phyloP scores from a whole-genome alignment of 1,284 basidiomycete species.

The Malassezia cuniculi region DNA sequence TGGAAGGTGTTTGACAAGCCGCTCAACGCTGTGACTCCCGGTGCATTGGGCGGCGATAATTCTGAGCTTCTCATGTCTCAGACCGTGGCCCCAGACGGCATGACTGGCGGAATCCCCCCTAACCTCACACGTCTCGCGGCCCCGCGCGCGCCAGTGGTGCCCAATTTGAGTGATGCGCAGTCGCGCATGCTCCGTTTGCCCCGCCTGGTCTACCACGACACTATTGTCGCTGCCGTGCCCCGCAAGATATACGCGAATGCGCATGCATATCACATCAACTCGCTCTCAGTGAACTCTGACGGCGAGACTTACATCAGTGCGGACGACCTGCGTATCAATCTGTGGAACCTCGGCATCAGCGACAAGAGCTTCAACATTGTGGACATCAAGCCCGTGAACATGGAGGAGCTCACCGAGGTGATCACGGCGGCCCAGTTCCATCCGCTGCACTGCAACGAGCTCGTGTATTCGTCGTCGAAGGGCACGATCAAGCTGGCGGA shows the following conservation, averaged over 20 bases:
- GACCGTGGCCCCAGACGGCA: not conserved
- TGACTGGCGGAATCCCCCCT: conserved; percentile 24
- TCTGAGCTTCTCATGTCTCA: conserved; percentile 9
- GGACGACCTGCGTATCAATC: conserved; percentile 88
- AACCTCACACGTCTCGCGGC: conserved; percentile 18
- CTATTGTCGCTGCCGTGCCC: conserved; percentile 94
- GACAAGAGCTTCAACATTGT: conserved; percentile 99
- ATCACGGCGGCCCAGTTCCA: conserved; percentile 99
- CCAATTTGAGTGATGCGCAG: conserved; percentile 11
- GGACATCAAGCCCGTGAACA: conserved; percentile 98
- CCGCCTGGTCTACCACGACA: conserved; percentile 76
- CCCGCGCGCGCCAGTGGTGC: not conserved
- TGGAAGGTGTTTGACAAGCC: conserved; percentile 99
- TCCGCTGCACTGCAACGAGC: conserved; percentile 89
- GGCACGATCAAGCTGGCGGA: conserved; percentile 99
- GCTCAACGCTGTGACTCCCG: conserved; percentile 87
- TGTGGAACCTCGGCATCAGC: conserved; percentile 97
- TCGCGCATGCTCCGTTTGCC: conserved; percentile 30
- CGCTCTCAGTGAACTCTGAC: conserved; percentile 96
- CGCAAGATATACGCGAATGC: conserved; percentile 98
- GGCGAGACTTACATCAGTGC: conserved; percentile 98
- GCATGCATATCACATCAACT: conserved; percentile 99
- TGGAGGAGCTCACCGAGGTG: conserved; percentile 99
- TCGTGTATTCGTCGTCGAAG: conserved; percentile 99
- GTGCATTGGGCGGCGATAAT: conserved; percentile 56